Base-by-base conservation (phyloP, 148 eudicot genomes). In the Heliamphora exappendiculata region DNA sequence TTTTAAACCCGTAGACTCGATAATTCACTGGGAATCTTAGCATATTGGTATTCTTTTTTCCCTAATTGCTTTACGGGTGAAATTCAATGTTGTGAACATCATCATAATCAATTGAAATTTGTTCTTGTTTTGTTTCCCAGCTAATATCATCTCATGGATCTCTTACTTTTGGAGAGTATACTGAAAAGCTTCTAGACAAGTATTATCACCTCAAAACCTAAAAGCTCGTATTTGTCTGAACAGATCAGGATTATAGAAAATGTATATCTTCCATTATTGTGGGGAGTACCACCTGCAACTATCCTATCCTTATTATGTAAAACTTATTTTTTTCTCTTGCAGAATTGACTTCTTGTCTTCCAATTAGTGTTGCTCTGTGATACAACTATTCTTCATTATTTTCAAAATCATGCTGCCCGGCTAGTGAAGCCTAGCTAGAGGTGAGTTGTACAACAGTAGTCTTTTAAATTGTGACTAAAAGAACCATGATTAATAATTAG, bases 181-280 rank as follows among this genome's bases (percentile, higher is more conserved):
- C 98, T 0, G 98, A 93, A 84, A 93, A 87, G 86, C 93, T 93
- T 59, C 90, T 91, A 36, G 94, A 93, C 86, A 93, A 93, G 84
- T 93, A 93, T 76, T 93, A 93, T 86, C 89, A 91, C 78, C 86
- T 80, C 22, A 89, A 90, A 67, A 54, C 78, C 1, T 88, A 77
- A 84, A 71, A 53, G 20, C 20, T 39, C 63, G 28, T 55, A 13
- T 54, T n/a, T 26, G 63, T 58, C 63, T 13, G 37, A 10, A 59
- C 75, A 17, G 66, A 24, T 54, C 19, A n/a, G 11, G 5, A 33
- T 12, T 65, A 36, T 31, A n/a, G 16, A 34, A 53, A 34, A 50
- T 31, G 37, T 50, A 67, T 13, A 17, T 37, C 16, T 26, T 51
- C 22, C 79, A 39, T 54, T 39, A 19, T 13, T 53, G 0, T 16